A percentile compares a stretch with the other conserved stretches of the same genome.
Conservation (phyloP, 441 rosid species). For the Pelargonium myrrhifolium region DNA sequence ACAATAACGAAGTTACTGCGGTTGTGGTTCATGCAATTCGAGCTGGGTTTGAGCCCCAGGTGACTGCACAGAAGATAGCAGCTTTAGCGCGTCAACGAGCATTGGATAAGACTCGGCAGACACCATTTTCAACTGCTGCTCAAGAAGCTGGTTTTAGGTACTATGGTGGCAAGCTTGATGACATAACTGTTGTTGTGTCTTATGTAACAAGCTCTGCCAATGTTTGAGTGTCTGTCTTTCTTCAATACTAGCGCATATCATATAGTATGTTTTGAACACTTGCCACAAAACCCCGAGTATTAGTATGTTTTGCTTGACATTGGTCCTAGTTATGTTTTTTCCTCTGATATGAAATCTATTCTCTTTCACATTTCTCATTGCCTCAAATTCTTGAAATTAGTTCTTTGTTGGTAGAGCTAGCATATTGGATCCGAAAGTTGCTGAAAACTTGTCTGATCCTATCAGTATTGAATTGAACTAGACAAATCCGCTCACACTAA, state of each 20-base stretch:
- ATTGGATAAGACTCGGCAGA: slow-evolving; percentile 54
- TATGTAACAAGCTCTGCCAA: slow-evolving; percentile 38
- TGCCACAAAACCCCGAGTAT: too few species aligned
- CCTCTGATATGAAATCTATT: too few species aligned
- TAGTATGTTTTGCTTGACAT: too few species aligned
- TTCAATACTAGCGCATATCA: background rate
- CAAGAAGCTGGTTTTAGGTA: slow-evolving; percentile 88
- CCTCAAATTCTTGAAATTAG: too few species aligned
- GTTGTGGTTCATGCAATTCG: slow-evolving; percentile 67
- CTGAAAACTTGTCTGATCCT: too few species aligned
- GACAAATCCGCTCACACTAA: too few species aligned
- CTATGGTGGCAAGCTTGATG: slow-evolving; percentile 91
- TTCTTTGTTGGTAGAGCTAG: too few species aligned
- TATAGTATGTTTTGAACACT: background rate
- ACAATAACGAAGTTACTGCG: slow-evolving; percentile 68
- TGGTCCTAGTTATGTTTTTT: too few species aligned
- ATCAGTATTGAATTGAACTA: too few species aligned
- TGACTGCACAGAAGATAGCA: slow-evolving; percentile 76
- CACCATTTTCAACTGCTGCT: slow-evolving; percentile 86
- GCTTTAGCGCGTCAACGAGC: slow-evolving; percentile 83
- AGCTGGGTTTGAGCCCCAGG: slow-evolving; percentile 64
- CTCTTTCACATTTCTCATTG: too few species aligned
- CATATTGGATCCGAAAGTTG: too few species aligned
- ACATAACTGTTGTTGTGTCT: slow-evolving; percentile 90
- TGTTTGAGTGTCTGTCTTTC: slow-evolving; percentile 16